Evolutionary conservation across 108 stramenopile species (phyloP).

Genomic region (Cafeteria roenbergensis): DNA sequence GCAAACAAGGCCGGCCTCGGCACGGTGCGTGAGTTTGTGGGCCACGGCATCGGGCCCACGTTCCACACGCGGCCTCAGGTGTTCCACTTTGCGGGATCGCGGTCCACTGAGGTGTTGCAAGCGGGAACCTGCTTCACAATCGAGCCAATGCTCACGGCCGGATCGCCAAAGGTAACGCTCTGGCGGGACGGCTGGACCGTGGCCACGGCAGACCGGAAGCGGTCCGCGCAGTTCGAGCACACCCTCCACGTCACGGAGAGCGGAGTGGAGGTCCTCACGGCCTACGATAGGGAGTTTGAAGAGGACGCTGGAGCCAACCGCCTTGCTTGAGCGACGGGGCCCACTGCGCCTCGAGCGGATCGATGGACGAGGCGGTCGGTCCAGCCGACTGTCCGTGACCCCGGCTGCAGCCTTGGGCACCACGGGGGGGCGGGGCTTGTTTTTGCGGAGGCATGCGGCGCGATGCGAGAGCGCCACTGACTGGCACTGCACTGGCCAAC

Average conservation of each 20-base stretch:
- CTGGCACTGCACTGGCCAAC: too few relatives aligned
- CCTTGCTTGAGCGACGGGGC: too few relatives aligned
- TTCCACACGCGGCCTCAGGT: slow-evolving; percentile 94
- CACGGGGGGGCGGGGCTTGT: too few relatives aligned
- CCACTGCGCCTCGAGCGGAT: too few relatives aligned
- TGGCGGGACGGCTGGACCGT: slow-evolving; percentile 99
- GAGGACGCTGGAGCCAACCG: too few relatives aligned
- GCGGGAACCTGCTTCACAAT: slow-evolving; percentile 97
- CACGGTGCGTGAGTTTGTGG: slow-evolving; percentile 70
- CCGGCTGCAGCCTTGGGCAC: too few relatives aligned
- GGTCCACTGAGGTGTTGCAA: slow-evolving; percentile 53
- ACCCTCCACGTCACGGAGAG: slow-evolving; percentile 76
- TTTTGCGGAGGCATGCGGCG: too few relatives aligned
- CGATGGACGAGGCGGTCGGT: too few relatives aligned
- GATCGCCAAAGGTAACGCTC: slow-evolving; percentile 50
- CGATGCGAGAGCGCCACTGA: too few relatives aligned
- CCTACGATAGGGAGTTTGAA: too few relatives aligned
- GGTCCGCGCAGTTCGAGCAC: slow-evolving; percentile 95
- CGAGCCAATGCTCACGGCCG: slow-evolving; percentile 98
- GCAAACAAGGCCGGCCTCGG: slow-evolving; percentile 48
- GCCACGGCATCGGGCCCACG: slow-evolving; percentile 81
- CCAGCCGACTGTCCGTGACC: too few relatives aligned
- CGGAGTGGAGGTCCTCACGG: slow-evolving; percentile 83
- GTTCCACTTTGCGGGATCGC: slow-evolving; percentile 75
- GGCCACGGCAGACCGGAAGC: slow-evolving; percentile 65